Base-by-base conservation (phyloP, 2,329 filamentous ascomycete genomes). In the Pseudogymnoascus sp. region DNA sequence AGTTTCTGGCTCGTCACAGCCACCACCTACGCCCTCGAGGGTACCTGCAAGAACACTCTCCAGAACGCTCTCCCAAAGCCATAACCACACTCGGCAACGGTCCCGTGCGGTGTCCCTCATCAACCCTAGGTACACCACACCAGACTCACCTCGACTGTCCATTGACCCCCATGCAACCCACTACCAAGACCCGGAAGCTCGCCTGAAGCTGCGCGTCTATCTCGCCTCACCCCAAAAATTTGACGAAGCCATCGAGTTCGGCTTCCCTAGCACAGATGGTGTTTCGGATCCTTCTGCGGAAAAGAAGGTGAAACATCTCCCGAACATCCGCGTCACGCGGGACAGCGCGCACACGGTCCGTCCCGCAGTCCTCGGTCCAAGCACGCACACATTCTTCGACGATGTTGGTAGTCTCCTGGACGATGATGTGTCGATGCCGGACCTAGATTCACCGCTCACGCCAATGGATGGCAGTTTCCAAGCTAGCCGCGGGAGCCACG, bases 221-320 rank as follows among this genome's bases (percentile, higher is more conserved):
- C 83, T 96, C 19, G 89, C 90, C 6, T 96, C 92, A 1, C 89
- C 93, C 0, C 90, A 96, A 68, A 96, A 96, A 73, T 98, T 98
- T 69, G 93, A 98, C 72, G 93, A 98, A 75, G 92, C 91, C 1
- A 84, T 98, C 61, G 90, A 96, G 73, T 97, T 96, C 75, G 93
- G 93, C 0, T 98, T 97, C 70, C 91, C 92, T 0, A 86, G 88
- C 0, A 79, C 79, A 37, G 82, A 85, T 35, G 75, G 70, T 6
- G 66, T 76, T 19, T 68, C 73, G 2, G 69, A 76, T n/a, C 50
- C 50, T 12, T 56, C 50, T 11, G 66, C 74, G 2, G 70, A 74
- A 22, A 72, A 73, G 7, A 75, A 76, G 12, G 67, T 72, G 38
- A 70, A 64, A 59, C 50, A 56, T 19, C 63, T 67, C 10, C 66